These are phyloP conservation scores for Pseudogymnoascus sp. DNA, from an alignment of 2,329 filamentous ascomycete species.

Conservation along the genomic window DNA sequence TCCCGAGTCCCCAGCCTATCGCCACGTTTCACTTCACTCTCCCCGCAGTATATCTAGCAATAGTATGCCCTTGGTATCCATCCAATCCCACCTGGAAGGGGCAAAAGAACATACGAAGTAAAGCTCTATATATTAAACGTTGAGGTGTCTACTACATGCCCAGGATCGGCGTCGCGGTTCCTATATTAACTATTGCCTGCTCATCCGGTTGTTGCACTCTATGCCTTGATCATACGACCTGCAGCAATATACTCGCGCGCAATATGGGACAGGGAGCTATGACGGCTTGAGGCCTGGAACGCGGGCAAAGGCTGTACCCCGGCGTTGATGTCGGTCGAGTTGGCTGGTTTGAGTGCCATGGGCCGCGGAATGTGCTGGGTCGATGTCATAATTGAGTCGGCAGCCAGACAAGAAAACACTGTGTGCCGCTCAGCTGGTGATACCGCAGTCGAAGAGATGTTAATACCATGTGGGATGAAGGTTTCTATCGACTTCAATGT, in stretches of 20 bases:
- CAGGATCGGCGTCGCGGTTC: not conserved
- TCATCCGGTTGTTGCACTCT: not conserved
- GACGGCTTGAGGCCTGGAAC: not conserved
- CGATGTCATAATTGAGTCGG: not conserved
- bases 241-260: not conserved
- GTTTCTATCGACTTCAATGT: not conserved
- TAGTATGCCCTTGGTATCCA: not conserved
- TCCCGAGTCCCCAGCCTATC: not conserved
- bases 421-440: not conserved
- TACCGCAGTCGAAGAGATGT: not conserved
- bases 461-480: not conserved
- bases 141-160: not conserved
- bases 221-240: not conserved
- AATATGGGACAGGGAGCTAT: not conserved
- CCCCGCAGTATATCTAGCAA: not conserved
- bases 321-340: too few species aligned
- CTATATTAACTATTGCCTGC: not conserved
- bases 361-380: not conserved
- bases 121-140: not conserved
- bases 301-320: not conserved
- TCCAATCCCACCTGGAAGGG: not conserved
- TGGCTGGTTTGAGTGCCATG: not conserved
- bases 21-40: not conserved
- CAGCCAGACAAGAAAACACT: not conserved
- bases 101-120: not conserved